Base-by-base conservation (phyloP, 352 stramenopile species). In the Pythium dissotocum region DNA sequence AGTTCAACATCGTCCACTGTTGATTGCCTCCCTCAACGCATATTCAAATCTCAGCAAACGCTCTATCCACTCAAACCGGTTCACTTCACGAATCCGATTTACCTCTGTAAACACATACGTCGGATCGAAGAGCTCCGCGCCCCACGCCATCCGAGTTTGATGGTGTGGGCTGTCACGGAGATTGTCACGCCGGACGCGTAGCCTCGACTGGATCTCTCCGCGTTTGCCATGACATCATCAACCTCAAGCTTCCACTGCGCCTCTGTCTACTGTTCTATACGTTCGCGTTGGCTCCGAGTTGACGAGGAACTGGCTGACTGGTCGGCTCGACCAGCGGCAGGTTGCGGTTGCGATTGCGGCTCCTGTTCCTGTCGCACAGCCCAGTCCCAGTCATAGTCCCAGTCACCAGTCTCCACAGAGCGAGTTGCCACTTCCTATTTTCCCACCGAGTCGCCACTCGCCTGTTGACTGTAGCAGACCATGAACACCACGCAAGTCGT, bases 391-490 rank as follows among this genome's bases (percentile, higher is more conserved):
- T 57, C 21, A 24, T 24, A 24, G 21, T 24, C 21, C 21, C 21
- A 24, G 21, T 24, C 21, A 24, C 21, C 21, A 24, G 21, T 24
- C 21, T 24, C 21, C 21, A 24, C 21, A 24, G 21, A 24, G 21
- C 21, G 13, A 7, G 9, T 36, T 40, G 58, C 42, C 58, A 64
- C 58, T 64, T 64, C 58, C 33, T 40, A 56, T 54, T 64, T 64
- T 46, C 1, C 54, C 9, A 52, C 13, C 58, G 13, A 12, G 18
- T 38, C 51, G 51, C 24, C 51, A 14, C 18, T 49, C 38, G 6
- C 30, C 8, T 49, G 32, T 51, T 28, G 28, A 42, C 36, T 32
- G 6, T 10, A 9, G 48, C 33, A 30, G 35, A 4, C 21, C 21
- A 57, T 65, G 58, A 65, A 58, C 48, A 49, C 26, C 14, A 57